Base-by-base conservation (phyloP, 2,329 filamentous ascomycete genomes). In the Monilinia polystroma region DNA sequence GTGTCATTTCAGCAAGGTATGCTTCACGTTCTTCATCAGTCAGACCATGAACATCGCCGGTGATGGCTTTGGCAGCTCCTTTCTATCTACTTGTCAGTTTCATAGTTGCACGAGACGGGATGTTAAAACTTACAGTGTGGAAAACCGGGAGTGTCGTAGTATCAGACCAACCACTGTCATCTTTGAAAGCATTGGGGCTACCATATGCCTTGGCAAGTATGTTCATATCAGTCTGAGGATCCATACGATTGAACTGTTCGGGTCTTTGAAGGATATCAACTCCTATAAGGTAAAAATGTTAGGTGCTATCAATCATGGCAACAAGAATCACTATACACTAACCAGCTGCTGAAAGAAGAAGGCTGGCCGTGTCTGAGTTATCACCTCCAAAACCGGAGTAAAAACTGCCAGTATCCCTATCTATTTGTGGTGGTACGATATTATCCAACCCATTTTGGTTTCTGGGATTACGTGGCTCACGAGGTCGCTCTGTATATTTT, bases 331-430 rank as follows among this genome's bases (percentile, higher is more conserved):
- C n/a, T 3, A 26, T 23, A 38, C 23, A 68, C 67, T 65, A 56
- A 73, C 73, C 72, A 65, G 66, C 66, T 49, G 69, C 63, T 38
- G 53, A 68, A 20, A 60, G 32, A 4, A 73, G 60, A 43, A 73
- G 60, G 62, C 65, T 71, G 16, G 72, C 70, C 41, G 66, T 59
- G 14, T 58, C 45, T 14, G 58, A 62, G 10, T 72, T 66, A 1
- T 58, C 14, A 38, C 69, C 60, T 43, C 69, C 72, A 23, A 66
- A 18, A 26, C 70, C 73, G 14, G 71, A 70, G 3, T 73, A 41
- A 47, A 60, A 14, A 56, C 69, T 71, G 26, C 72, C 71, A 6
- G 67, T 71, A 26, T 73, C 70, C n/a, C 68, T 41, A 64, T 77
- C 75, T 45, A 68, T 71, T 62, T 76, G 75, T 29, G 53, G 60